phyloP scores from a whole-genome alignment of 1,284 basidiomycete genomes.

The Ganoderma meredithae region DNA sequence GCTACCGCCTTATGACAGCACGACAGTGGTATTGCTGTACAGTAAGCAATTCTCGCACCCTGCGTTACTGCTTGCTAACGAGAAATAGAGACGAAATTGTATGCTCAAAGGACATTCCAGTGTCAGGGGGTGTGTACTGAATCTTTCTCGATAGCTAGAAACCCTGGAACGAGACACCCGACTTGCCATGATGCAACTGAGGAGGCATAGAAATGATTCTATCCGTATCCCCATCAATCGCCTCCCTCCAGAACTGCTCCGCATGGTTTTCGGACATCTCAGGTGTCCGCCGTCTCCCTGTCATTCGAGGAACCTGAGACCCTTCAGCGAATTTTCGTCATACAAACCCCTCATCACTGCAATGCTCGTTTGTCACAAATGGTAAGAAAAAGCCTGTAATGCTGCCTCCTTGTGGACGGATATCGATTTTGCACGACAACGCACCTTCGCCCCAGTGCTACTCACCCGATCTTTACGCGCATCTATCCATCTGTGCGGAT shows the following conservation, averaged over 20 bases:
- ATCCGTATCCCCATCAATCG: not conserved
- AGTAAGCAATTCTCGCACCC: not conserved
- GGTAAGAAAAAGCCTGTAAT: not conserved
- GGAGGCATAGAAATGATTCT: not conserved
- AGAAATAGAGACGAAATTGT: not conserved
- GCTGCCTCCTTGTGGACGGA: slow-evolving; percentile 5
- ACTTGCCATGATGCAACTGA: not conserved
- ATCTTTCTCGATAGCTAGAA: not conserved
- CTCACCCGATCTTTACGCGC: not conserved
- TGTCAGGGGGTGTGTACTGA: not conserved
- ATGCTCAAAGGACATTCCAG: not conserved
- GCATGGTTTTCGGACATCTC: not conserved
- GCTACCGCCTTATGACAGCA: not conserved
- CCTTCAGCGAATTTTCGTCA: not conserved
- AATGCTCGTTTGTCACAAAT: slow-evolving; percentile 2
- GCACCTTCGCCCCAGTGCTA: not conserved
- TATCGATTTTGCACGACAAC: not conserved
- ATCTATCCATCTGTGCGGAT: not conserved
- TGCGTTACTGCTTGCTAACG: not conserved
- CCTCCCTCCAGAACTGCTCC: not conserved
- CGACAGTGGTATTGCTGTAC: no score
- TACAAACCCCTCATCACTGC: not conserved
- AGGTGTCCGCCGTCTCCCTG: not conserved
- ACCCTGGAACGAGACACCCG: not conserved
- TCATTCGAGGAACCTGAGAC: not conserved